A percentile compares a stretch with the other conserved stretches of the same genome.
phyloP scores from a whole-genome alignment of 495 filamentous ascomycete species.

The Pseudevernia furfuracea region DNA sequence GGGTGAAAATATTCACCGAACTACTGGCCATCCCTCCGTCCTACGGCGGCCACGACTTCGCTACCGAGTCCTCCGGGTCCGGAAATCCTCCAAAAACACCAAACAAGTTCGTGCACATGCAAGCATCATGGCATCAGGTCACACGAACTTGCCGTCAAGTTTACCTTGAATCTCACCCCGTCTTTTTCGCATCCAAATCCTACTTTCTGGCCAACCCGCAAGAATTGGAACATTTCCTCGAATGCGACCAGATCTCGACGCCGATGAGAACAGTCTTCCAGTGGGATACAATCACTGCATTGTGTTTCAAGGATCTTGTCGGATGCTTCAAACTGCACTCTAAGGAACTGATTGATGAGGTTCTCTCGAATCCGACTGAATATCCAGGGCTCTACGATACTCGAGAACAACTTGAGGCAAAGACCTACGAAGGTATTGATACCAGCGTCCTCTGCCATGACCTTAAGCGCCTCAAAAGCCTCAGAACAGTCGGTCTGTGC shows the following conservation, averaged over 20 bases:
- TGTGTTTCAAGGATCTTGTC: background rate
- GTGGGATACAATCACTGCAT: background rate
- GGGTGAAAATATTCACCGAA: background rate
- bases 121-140: background rate
- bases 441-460: accelerated
- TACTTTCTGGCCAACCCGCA: background rate
- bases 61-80: background rate
- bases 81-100: background rate
- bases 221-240: background rate
- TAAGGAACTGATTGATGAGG: background rate
- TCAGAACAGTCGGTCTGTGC: background rate
- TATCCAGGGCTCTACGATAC: background rate
- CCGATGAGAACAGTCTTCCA: background rate
- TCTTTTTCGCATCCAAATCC: background rate
- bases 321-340: background rate
- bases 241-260: background rate
- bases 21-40: background rate
- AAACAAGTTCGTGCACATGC: background rate
- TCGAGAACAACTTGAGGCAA: background rate
- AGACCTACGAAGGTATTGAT: background rate
- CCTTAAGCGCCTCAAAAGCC: background rate
- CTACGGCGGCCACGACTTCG: background rate
- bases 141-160: background rate
- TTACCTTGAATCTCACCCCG: background rate
- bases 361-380: background rate